Evolutionary conservation across 1,284 basidiomycete species (phyloP).

Genomic region (Apiotrichum gamsii): DNA sequence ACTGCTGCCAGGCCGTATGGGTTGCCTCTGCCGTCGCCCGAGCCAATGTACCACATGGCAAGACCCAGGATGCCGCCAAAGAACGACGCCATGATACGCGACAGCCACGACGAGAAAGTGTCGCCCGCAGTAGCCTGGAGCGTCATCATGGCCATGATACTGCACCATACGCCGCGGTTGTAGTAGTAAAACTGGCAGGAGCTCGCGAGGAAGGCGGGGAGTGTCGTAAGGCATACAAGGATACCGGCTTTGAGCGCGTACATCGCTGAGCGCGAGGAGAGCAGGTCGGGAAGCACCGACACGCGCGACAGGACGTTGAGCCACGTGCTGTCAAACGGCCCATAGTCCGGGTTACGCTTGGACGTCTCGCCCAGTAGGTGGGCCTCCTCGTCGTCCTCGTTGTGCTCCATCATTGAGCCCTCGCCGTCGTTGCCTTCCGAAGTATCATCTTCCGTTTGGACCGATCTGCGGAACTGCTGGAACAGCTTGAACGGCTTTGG

Average conservation of each 20-base stretch:
- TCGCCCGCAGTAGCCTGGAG: slow-evolving; percentile 52
- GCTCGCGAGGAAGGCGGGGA: slow-evolving; percentile 36
- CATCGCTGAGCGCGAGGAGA: slow-evolving; percentile 48
- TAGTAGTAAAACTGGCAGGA: slow-evolving; percentile 43
- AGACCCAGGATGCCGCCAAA: slow-evolving; percentile 63
- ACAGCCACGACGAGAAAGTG: slow-evolving; percentile 62
- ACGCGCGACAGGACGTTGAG: slow-evolving; percentile 37
- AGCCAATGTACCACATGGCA: slow-evolving; percentile 57
- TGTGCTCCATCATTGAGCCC: slow-evolving; percentile 15
- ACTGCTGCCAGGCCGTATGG: slow-evolving; percentile 65
- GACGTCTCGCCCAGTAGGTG: slow-evolving; percentile 33
- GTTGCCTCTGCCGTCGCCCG: slow-evolving; percentile 60
- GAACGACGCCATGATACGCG: slow-evolving; percentile 62
- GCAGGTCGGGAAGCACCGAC: slow-evolving; percentile 23
- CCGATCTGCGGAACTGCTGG: slow-evolving; percentile 18
- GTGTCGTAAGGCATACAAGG: slow-evolving; percentile 53
- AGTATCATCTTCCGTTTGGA: not conserved
- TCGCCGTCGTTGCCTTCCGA: slow-evolving; percentile 17
- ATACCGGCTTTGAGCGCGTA: slow-evolving; percentile 74
- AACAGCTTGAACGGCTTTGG: slow-evolving; percentile 51
- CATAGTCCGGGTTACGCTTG: slow-evolving; percentile 45
- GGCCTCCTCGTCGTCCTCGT: slow-evolving; percentile 18
- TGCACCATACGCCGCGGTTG: slow-evolving; percentile 41
- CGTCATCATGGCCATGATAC: slow-evolving; percentile 30
- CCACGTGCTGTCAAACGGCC: slow-evolving; percentile 32